Percentiles rank a stretch among this genome's conserved stretches.
phyloP scores from a whole-genome alignment of 192 early-diverging fungal species.

The Coemansia erecta region DNA sequence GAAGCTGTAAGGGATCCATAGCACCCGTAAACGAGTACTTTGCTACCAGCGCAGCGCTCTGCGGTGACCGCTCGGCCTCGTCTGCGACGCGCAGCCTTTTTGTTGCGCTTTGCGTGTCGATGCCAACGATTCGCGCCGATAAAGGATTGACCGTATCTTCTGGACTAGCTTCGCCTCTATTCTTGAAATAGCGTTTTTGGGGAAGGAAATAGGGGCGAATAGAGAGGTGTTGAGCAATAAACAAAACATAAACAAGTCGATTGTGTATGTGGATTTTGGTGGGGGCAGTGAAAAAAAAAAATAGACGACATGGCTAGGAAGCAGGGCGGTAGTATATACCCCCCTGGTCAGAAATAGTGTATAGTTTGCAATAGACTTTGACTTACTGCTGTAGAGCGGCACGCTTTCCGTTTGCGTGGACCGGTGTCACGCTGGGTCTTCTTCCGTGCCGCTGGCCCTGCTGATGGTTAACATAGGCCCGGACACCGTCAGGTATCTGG shows the following conservation, averaged over 20 bases:
- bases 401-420: conserved; percentile 42
- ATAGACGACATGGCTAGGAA: neutral
- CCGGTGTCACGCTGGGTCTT: conserved; percentile 4
- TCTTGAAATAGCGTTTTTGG: no score
- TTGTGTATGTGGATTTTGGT: neutral
- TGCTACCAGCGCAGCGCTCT: conserved; percentile 43
- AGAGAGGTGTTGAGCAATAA: no score
- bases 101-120: neutral
- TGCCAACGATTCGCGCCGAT: conserved; percentile 4
- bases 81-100: neutral
- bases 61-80: conserved; percentile 32
- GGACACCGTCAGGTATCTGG: conserved; percentile 16
- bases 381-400: conserved; percentile 28
- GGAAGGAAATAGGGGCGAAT: no score
- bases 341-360: no score
- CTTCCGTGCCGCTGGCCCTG: conserved; percentile 15
- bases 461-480: conserved; percentile 25
- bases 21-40: conserved; percentile 27
- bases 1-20: conserved; percentile 15
- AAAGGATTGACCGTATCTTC: conserved; percentile 1
- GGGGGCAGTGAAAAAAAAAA: neutral
- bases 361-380: neutral
- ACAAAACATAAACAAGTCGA: neutral
- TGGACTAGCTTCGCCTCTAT: neutral
- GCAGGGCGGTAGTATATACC: neutral